phyloP scores from a whole-genome alignment of 2,329 filamentous ascomycete species.

The Trichoderma cornu-damae region DNA sequence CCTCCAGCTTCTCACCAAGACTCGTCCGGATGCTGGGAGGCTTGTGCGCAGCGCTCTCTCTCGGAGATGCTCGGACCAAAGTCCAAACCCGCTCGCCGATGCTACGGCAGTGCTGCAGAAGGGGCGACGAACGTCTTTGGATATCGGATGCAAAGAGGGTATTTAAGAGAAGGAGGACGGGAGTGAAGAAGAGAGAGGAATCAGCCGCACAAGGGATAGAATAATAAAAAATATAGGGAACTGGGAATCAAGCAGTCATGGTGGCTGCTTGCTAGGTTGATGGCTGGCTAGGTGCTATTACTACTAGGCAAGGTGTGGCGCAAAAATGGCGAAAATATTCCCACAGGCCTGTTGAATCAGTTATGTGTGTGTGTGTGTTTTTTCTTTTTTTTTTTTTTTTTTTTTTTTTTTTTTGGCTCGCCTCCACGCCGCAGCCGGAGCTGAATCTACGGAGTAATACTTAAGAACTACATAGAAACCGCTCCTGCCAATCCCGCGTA shows the following conservation, averaged over 20 bases:
- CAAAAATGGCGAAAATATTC: not conserved
- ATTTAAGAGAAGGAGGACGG: not conserved
- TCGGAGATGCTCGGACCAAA: slow-evolving; percentile 17
- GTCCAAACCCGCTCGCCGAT: not conserved
- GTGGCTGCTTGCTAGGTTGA: not conserved
- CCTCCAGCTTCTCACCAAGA: slow-evolving; percentile 1
- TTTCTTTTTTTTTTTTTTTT: not conserved
- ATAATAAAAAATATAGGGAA: not conserved
- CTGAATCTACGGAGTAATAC: no score
- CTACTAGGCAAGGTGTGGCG: not conserved
- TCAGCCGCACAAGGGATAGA: not conserved
- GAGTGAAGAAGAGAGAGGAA: not conserved
- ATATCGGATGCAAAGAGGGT: no score
- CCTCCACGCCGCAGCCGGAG: slow-evolving; percentile 15
- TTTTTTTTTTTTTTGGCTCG: not conserved
- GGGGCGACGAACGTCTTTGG: no score
- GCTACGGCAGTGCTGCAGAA: not conserved
- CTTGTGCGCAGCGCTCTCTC: not conserved
- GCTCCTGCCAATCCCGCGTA: not conserved
- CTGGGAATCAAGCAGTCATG: slow-evolving; percentile 12
- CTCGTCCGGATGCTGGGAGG: not conserved
- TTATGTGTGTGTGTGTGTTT: no score
- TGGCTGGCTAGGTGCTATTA: not conserved
- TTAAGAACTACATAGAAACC: no score
- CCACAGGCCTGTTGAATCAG: no score